phyloP scores from a whole-genome alignment of 202 grass and related monocot species.

The Musa balbisiana region DNA sequence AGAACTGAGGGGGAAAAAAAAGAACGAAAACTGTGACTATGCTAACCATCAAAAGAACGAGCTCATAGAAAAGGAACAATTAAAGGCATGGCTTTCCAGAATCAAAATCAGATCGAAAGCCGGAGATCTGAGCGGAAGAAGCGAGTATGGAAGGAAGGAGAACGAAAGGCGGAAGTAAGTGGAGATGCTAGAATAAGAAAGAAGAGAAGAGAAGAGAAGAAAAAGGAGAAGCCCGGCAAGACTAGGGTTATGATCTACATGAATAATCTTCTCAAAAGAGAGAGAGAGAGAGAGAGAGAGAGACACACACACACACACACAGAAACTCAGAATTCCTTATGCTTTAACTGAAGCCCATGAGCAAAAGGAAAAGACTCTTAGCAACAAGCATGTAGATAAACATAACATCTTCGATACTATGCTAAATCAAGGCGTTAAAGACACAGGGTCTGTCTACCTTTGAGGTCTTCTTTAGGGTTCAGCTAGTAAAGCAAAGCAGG shows the following conservation, averaged over 20 bases:
- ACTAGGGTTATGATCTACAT: neutral
- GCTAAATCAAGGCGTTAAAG: constrained; percentile 21
- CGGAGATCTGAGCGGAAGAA: too few species aligned
- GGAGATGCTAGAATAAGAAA: neutral
- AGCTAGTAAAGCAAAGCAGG: constrained; percentile 29
- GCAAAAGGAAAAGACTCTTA: constrained; percentile 46
- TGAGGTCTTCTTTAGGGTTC: constrained; percentile 12
- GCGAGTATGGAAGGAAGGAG: neutral
- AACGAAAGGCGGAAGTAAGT: constrained; percentile 1
- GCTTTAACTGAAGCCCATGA: constrained; percentile 68
- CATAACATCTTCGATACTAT: constrained; percentile 36
- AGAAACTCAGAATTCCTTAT: constrained; percentile 18
- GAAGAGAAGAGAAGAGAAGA: neutral
- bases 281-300: neutral
- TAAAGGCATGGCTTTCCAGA: too few species aligned
- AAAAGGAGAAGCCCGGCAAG: neutral
- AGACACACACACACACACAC: neutral
- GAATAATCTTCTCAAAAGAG: neutral
- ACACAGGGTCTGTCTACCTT: neutral
- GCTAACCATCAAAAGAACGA: too few species aligned
- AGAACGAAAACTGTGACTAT: too few species aligned
- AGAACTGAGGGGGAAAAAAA: too few species aligned
- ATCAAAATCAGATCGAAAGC: too few species aligned
- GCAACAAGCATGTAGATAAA: constrained; percentile 33
- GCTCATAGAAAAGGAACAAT: too few species aligned